Base-by-base conservation (phyloP, 2,329 filamentous ascomycete species). In the Penicillium sp. region DNA sequence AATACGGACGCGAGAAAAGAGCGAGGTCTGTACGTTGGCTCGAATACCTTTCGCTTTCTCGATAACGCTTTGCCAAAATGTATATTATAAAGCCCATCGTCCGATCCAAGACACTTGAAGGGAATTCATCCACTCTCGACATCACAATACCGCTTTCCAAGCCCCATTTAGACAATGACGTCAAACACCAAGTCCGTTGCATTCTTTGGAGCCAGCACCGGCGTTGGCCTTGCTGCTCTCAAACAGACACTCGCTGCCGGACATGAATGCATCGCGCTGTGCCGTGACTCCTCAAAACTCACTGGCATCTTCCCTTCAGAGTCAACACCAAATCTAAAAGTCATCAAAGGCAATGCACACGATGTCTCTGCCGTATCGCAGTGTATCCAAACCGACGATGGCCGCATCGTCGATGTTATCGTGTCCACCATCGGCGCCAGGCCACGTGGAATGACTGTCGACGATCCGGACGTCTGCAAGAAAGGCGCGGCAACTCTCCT, bases 131-230 rank as follows among this genome's bases (percentile, higher is more conserved):
- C 24, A 44, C 16, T 5, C n/a, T 29, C 40, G 7, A n/a, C 26
- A 45, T 45, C 42, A 31, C 7, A 14, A 5, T 9, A 31, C 4
- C 31, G 11, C 26, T 11, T 14, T 45, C 42, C n/a, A 50, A n/a
- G n/a, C n/a, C 40, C 29, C 29, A 43, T 16, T 1, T 10, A 37
- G 3, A 35, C 3, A 2, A 64, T 63, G 62, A 48, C 26, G 10
- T 40, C 60, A 37, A 57, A 20, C 29, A 46, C 40, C 22, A 60
- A 66, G 59, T 58, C 67, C 56, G 65, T 82, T 52, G 77, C 79
- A 39, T 82, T 83, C 70, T 76, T 83, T 59, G 81, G 81, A 45
- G 79, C 80, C 24, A 82, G 80, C 22, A 79, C 79, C 53, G 81
- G 79, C 47, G 77, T 76, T 58, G 73, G 75, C 35, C 71, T 76